Evolutionary conservation across 257 asterid genomes (phyloP).

Genomic region (Cruciata laevipes): DNA sequence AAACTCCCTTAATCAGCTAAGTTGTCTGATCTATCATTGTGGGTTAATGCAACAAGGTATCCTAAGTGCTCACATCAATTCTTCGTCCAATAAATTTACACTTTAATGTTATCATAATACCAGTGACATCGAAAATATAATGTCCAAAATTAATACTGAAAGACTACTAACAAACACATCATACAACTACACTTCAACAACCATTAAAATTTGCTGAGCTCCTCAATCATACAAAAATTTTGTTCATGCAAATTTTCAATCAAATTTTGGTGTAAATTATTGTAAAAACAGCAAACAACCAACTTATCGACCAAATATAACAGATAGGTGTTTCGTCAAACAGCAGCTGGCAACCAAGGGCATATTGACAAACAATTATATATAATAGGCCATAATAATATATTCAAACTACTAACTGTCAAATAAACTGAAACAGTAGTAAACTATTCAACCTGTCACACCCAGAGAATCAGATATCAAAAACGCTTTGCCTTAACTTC

Average conservation of each 20-base stretch:
- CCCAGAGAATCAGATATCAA: not conserved
- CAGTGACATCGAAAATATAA: not conserved
- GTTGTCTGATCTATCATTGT: too few relatives aligned
- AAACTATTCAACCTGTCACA: too few relatives aligned
- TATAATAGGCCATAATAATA: not conserved
- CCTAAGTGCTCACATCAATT: not conserved
- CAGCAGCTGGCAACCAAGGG: not conserved
- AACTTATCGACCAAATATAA: not conserved
- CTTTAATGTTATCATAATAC: too few relatives aligned
- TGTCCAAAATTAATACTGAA: not conserved
- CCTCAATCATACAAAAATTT: not conserved
- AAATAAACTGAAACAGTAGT: not conserved
- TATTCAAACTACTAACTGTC: not conserved
- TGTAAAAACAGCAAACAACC: not conserved
- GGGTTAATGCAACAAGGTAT: not conserved
- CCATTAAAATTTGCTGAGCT: not conserved
- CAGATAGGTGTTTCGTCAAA: not conserved
- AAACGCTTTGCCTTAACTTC: not conserved
- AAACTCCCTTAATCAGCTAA: not conserved
- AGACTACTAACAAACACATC: not conserved
- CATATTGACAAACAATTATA: not conserved
- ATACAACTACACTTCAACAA: not conserved
- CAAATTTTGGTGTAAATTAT: not conserved
- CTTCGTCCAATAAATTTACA: not conserved
- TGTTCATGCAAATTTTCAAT: not conserved